These are phyloP conservation scores for Thecaphora thlaspeos DNA, from an alignment of 1,284 basidiomycete species.

Conservation along the genomic window DNA sequence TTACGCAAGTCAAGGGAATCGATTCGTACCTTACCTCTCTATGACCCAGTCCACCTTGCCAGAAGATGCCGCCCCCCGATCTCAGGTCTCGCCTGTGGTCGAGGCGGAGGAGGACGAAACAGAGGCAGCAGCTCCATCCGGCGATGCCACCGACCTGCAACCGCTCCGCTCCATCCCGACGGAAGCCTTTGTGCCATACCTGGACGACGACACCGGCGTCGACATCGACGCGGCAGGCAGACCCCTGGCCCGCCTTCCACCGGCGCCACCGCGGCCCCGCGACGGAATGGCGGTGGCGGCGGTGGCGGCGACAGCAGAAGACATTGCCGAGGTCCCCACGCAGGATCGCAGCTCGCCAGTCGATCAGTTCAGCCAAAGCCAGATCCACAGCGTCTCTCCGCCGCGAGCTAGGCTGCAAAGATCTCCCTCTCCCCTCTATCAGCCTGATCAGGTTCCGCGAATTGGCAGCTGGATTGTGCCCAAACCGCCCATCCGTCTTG, in stretches of 20 bases:
- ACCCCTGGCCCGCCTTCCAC: neutral
- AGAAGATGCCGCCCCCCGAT: no score
- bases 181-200: slow-evolving; percentile 18
- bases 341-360: slow-evolving; percentile 16
- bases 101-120: no score
- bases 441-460: neutral
- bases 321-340: no score
- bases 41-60: neutral
- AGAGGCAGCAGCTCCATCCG: no score
- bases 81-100: no score
- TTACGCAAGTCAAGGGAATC: neutral
- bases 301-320: neutral
- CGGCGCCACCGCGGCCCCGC: neutral
- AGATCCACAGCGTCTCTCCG: slow-evolving; percentile 1
- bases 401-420: neutral
- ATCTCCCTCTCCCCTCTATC: neutral
- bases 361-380: slow-evolving; percentile 29
- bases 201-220: slow-evolving; percentile 28
- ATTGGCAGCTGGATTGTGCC: neutral
- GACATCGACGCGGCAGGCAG: slow-evolving; percentile 10
- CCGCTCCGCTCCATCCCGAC: slow-evolving; percentile 14
- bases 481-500: neutral
- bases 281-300: neutral
- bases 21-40: neutral
- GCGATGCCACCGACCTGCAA: neutral